These are phyloP conservation scores for Dianthus caryophyllus DNA, from an alignment of 148 eudicot species.

Conservation along the genomic window DNA sequence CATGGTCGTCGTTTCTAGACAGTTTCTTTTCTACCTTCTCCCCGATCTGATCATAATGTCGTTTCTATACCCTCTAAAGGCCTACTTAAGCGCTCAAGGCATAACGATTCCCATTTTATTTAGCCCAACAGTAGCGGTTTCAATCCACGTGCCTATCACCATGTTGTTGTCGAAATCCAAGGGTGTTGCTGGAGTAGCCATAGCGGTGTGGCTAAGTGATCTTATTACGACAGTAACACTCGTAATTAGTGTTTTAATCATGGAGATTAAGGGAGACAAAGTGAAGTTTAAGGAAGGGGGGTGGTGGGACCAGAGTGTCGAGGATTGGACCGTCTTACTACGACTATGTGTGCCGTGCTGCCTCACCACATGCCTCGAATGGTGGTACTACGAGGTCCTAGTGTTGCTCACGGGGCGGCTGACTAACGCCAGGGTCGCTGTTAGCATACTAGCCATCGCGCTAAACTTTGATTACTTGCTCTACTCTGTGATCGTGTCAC, in stretches of 20 bases:
- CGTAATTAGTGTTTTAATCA: slow-evolving; percentile 26
- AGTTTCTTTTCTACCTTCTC: slow-evolving; percentile 46
- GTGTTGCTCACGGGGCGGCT: slow-evolving; percentile 60
- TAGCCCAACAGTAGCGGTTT: slow-evolving; percentile 47
- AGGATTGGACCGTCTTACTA: slow-evolving; percentile 52
- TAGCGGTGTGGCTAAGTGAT: slow-evolving; percentile 67
- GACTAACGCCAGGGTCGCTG: slow-evolving; percentile 46
- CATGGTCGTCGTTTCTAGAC: slow-evolving; percentile 41
- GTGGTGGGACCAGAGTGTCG: slow-evolving; percentile 58
- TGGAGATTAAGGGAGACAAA: slow-evolving; percentile 36
- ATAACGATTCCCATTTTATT: slow-evolving; percentile 58
- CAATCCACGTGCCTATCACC: slow-evolving; percentile 54
- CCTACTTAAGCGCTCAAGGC: slow-evolving; percentile 73
- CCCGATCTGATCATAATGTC: slow-evolving; percentile 63
- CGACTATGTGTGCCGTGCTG: slow-evolving; percentile 62
- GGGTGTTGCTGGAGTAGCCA: slow-evolving; percentile 72
- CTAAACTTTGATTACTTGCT: slow-evolving; percentile 73
- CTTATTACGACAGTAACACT: slow-evolving; percentile 37
- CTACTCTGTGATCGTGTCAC: slow-evolving; percentile 61
- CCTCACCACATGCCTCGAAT: slow-evolving; percentile 76
- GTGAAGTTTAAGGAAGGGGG: slow-evolving; percentile 64
- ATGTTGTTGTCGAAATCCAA: slow-evolving; percentile 41
- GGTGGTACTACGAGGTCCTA: slow-evolving; percentile 86
- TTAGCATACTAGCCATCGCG: slow-evolving; percentile 68
- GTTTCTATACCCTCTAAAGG: slow-evolving; percentile 58